Conservation (phyloP, 768 basidiomycete species). For the Tulasnella sp. region DNA sequence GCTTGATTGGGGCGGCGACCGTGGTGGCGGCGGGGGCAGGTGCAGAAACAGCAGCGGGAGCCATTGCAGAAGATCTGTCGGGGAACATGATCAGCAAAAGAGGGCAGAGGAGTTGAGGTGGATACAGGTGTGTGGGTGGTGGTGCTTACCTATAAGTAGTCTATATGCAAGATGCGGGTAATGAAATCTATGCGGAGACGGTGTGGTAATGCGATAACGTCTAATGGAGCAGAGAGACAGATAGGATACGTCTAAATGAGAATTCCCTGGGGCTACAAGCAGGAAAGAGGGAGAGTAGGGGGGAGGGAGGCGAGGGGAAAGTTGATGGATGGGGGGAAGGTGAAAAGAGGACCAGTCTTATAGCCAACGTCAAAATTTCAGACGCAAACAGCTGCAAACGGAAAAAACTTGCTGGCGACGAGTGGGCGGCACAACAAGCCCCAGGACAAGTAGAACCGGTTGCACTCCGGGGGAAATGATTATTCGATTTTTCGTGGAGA, state of each 20-base stretch:
- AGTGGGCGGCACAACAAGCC: background rate
- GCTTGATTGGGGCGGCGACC: conserved; percentile 67
- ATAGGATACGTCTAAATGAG: conserved; percentile 11
- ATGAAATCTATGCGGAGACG: background rate
- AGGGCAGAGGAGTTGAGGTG: conserved; percentile 16
- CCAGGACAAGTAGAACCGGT: background rate
- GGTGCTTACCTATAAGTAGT: conserved; percentile 27
- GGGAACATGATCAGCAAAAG: conserved; percentile 31
- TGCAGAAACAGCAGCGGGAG: conserved; percentile 37
- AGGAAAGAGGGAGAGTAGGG: conserved; percentile 5
- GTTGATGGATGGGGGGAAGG: background rate
- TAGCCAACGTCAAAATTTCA: conserved; percentile 14
- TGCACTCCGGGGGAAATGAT: background rate
- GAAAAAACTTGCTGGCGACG: background rate
- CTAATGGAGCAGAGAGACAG: conserved; percentile 9
- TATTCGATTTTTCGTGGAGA: background rate
- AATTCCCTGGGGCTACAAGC: conserved; percentile 17
- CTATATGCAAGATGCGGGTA: conserved; percentile 21
- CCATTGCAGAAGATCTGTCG: conserved; percentile 22
- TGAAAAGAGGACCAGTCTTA: background rate
- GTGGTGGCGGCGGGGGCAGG: conserved; percentile 49
- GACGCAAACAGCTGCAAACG: background rate
- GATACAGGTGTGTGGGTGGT: too few species aligned
- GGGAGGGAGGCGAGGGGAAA: conserved; percentile 11
- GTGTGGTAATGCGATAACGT: conserved; percentile 4